Conservation (phyloP, 495 filamentous ascomycete species). For the Penicillium cinerascens region DNA sequence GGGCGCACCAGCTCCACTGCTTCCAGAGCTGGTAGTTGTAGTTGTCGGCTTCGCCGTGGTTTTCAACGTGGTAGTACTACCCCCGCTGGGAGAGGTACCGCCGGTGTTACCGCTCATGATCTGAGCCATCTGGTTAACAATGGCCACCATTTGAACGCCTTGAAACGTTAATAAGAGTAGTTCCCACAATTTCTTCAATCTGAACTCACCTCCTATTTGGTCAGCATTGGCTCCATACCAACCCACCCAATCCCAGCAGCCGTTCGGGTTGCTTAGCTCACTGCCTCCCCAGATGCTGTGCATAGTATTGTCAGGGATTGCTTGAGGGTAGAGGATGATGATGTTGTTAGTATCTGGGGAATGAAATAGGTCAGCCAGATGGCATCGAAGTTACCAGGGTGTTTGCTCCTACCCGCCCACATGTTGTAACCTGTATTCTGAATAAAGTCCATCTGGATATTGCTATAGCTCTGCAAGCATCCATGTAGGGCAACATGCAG, state of each 20-base stretch:
- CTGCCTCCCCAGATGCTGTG: slow-evolving; percentile 10
- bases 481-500: slow-evolving; percentile 14
- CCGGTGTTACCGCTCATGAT: slow-evolving; percentile 9
- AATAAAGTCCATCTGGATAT: slow-evolving; percentile 4
- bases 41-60: slow-evolving; percentile 1
- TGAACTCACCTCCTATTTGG: slow-evolving; percentile 7
- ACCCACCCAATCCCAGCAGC: slow-evolving; percentile 16
- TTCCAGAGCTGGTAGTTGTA: not conserved
- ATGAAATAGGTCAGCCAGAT: not conserved
- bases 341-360: slow-evolving; percentile 13
- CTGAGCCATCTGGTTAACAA: slow-evolving; percentile 12
- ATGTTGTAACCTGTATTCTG: slow-evolving; percentile 11
- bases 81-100: no score
- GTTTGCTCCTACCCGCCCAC: slow-evolving; percentile 6
- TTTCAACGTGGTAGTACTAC: not conserved
- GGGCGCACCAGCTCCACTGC: not conserved
- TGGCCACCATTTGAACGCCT: slow-evolving; percentile 16
- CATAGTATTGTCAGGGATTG: slow-evolving; percentile 10
- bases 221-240: slow-evolving; percentile 14
- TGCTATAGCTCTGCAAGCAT: slow-evolving; percentile 12
- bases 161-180: not conserved
- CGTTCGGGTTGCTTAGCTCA: slow-evolving; percentile 8
- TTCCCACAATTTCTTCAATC: not conserved
- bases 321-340: slow-evolving; percentile 14
- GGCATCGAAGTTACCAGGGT: not conserved